Evolutionary conservation across 148 eudicot genomes (phyloP).

Genomic region (Spergularia marina): DNA sequence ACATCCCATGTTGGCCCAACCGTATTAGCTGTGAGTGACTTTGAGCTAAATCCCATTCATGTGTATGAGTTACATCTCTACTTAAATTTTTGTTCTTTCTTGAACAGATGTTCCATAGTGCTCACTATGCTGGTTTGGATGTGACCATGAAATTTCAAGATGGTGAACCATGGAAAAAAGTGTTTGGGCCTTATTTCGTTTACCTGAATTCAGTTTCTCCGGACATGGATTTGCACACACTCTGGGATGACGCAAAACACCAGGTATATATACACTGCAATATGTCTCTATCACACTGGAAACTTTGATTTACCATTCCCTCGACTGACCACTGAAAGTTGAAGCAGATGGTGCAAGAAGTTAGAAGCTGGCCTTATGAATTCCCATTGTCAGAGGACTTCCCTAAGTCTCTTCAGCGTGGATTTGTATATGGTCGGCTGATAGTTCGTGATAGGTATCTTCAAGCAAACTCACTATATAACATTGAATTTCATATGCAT

Average conservation of each 20-base stretch:
- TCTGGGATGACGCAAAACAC: slow-evolving; percentile 46
- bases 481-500: neutral
- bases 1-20: slow-evolving; percentile 50
- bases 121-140: slow-evolving; percentile 45
- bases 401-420: slow-evolving; percentile 40
- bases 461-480: neutral
- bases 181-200: slow-evolving; percentile 46
- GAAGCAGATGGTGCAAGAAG: slow-evolving; percentile 41
- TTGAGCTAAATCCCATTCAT: neutral
- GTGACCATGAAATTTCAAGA: slow-evolving; percentile 33
- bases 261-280: slow-evolving; percentile 30
- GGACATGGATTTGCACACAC: slow-evolving; percentile 15
- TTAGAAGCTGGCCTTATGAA: slow-evolving; percentile 49
- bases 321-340: slow-evolving; percentile 10
- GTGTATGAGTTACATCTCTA: neutral
- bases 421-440: slow-evolving; percentile 40
- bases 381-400: slow-evolving; percentile 40
- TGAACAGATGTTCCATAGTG: slow-evolving; percentile 47
- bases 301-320: neutral
- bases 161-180: slow-evolving; percentile 56
- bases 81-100: neutral
- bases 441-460: slow-evolving; percentile 40
- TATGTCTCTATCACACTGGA: neutral
- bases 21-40: slow-evolving; percentile 39
- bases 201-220: slow-evolving; percentile 37